Evolutionary conservation across 2,329 filamentous ascomycete genomes (phyloP).

Genomic region (Penicillium glabrum): DNA sequence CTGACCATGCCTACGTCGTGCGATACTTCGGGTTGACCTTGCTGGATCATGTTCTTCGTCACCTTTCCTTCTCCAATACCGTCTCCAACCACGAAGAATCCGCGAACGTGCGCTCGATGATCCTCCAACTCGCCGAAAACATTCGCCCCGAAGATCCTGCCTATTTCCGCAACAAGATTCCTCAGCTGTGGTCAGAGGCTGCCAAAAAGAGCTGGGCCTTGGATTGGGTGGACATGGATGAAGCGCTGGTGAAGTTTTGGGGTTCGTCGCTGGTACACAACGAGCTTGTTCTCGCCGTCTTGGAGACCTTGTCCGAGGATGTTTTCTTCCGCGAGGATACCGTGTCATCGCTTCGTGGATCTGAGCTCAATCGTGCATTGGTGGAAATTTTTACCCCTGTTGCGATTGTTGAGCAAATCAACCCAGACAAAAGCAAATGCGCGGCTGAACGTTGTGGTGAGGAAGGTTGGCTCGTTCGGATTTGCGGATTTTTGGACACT

Average conservation of each 20-base stretch:
- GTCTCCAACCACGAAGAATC: slow-evolving; percentile 67
- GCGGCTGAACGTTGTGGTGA: slow-evolving; percentile 71
- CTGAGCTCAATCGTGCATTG: slow-evolving; percentile 80
- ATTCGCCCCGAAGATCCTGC: slow-evolving; percentile 70
- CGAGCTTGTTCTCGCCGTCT: slow-evolving; percentile 80
- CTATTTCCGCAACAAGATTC: slow-evolving; percentile 90
- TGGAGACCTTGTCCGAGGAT: slow-evolving; percentile 92
- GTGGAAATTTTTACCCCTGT: slow-evolving; percentile 91
- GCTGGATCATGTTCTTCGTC: slow-evolving; percentile 84
- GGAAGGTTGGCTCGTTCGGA: slow-evolving; percentile 83
- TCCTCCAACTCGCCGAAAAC: slow-evolving; percentile 73
- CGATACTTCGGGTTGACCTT: slow-evolving; percentile 93
- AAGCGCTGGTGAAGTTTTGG: slow-evolving; percentile 79
- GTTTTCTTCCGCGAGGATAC: slow-evolving; percentile 89
- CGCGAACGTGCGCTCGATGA: slow-evolving; percentile 68
- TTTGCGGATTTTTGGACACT: slow-evolving; percentile 70
- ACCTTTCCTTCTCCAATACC: slow-evolving; percentile 70
- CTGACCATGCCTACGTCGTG: slow-evolving; percentile 73
- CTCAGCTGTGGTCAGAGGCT: slow-evolving; percentile 90
- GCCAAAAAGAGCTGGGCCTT: slow-evolving; percentile 91
- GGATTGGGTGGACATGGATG: slow-evolving; percentile 94
- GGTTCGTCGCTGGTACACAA: slow-evolving; percentile 64
- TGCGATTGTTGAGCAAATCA: slow-evolving; percentile 70
- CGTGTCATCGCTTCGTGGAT: slow-evolving; percentile 78
- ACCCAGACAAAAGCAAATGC: slow-evolving; percentile 69